Evolutionary conservation across 495 filamentous ascomycete genomes (phyloP), one percentile per base, ranked within the genome.

Genomic region (Neurospora tetraspora): DNA sequence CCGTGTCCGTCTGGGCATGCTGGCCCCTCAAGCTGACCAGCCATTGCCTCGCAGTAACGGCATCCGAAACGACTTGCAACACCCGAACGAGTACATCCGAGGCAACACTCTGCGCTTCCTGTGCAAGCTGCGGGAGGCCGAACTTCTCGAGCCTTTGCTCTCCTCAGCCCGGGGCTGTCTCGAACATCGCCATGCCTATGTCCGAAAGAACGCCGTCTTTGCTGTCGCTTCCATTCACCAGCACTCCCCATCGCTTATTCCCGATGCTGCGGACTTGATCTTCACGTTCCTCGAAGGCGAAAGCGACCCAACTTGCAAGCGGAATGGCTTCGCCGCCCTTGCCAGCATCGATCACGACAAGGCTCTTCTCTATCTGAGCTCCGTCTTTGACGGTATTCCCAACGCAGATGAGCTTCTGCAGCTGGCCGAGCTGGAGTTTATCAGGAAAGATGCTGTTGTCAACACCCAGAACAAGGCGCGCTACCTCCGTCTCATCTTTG

Each of bases 71-170:
- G 96, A 99, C 80, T 86, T 99, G 70, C 94, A 97, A 81, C 94
- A 98, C 76, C 89, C 96, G 69, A 99, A 99, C 85, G 96, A 99
- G 86, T 99, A 97, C 83, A 92, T 99, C 72, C 89, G 96, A 72
- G 96, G 95, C 73, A 97, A 97, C 79, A 99, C 96, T 11, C 86
- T 99, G 45, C 92, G 96, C 71, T 99, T 98, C 85, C 86, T 99
- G 40, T 94, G 90, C 88, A 99, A 99, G 85, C 89, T 99, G 71
- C 90, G 93, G 73, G 96, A 99, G 80, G 87, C 94, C 31, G 96
- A 99, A 84, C 90, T 99, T 71, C 92, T 99, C 73, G 96, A 99
- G 81, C 96, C 96, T 69, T 89, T 98, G 72, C 88, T 98, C 34
- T 94, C 95, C 37, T 95, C 96, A 7, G 93, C 93, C 47, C 91